phyloP scores from a whole-genome alignment of 345 rosid genomes.

The Aethionema arabicum region DNA sequence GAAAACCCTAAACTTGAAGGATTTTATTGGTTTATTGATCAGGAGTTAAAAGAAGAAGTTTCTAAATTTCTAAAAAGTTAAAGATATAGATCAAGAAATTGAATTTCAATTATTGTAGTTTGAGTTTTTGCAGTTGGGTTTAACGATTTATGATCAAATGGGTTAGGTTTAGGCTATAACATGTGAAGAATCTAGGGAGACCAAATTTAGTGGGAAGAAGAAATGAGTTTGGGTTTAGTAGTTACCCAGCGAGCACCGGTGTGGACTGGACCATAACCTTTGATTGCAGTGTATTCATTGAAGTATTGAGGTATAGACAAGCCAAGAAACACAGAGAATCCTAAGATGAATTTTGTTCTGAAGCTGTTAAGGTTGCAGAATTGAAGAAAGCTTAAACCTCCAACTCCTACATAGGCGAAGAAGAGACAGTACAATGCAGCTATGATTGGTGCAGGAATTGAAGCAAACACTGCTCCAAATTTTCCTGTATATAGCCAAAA shows the following conservation, averaged over 20 bases:
- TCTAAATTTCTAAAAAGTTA: too few species aligned
- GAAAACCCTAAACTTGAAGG: too few species aligned
- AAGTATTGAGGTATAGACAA: slow-evolving; percentile 93
- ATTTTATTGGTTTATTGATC: too few species aligned
- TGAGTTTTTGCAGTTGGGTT: neutral
- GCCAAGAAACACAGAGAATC: slow-evolving; percentile 90
- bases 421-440: slow-evolving; percentile 90
- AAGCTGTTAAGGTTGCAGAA: slow-evolving; percentile 95
- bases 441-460: slow-evolving; percentile 85
- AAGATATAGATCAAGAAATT: too few species aligned
- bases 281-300: slow-evolving; percentile 89
- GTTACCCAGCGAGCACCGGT: slow-evolving; percentile 84
- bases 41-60: too few species aligned
- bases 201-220: neutral
- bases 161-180: neutral
- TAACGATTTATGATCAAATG: slow-evolving; percentile 6
- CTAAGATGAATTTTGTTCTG: slow-evolving; percentile 78
- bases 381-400: slow-evolving; percentile 89
- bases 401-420: slow-evolving; percentile 92
- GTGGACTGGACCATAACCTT: slow-evolving; percentile 91
- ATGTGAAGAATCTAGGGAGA: neutral
- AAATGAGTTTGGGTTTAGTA: slow-evolving; percentile 9
- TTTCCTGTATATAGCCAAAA: slow-evolving; percentile 62
- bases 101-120: too few species aligned
- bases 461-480: slow-evolving; percentile 97